Evolutionary conservation across 441 rosid species (phyloP), one percentile per base, ranked within the genome.

Genomic region (Cnidoscolus chayamansa): DNA sequence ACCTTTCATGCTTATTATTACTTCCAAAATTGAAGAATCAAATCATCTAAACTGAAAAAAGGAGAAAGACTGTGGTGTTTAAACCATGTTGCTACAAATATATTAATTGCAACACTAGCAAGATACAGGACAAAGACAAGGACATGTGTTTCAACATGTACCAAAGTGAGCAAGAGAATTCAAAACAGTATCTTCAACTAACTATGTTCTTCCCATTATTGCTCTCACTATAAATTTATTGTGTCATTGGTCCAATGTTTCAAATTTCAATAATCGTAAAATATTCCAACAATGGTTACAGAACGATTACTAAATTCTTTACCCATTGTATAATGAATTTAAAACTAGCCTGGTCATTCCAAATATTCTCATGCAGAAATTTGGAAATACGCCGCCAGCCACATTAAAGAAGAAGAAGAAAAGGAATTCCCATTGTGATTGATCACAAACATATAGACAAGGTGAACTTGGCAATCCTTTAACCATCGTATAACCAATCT

Each of bases 11-110:
- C 19, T 20, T 0, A 11, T 20, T 5, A 48, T 50, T 17, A 62
- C 15, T 62, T 63, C 20, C 25, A 37, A n/a, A 35, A 25, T 63
- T 63, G 35, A 71, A 51, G n/a, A 62, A 64, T 37, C 19, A 35
- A 35, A 16, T 37, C 7, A 47, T 30, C 61, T 67, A 37, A 17
- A 40, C 9, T 19, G 20, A 32, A 53, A 17, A 48, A n/a, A 5
- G 15, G 20, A n/a, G 48, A 2, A 70, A 19, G 16, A 31, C 11
- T 15, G 3, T 7, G 12, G 37, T 20, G 12, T 43, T 63, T n/a
- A 17, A 16, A 7, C 51, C 50, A 54, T 17, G 10, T n/a, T 17
- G n/a, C 19, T 54, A 30, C 37, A 30, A 58, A 10, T 25, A 20
- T 16, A 48, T 3, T 31, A 4, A 58, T 47, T 17, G 30, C 4